Conservation (phyloP, 1,139 yeast genomes). For the Arxiozyma slooffiae region DNA sequence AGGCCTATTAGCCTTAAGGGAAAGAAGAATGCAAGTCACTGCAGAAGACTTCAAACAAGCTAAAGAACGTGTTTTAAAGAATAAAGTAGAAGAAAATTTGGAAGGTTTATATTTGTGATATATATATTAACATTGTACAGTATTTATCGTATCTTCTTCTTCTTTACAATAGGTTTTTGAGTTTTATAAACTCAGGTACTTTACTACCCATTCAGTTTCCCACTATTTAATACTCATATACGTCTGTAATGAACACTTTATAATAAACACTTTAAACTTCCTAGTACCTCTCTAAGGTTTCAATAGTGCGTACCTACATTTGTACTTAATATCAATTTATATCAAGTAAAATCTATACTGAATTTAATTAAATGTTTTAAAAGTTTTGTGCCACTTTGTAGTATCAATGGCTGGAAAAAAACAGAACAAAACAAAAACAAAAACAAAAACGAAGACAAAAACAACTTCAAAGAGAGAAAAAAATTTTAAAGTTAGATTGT, state of each 20-base stretch:
- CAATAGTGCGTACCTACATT: background rate
- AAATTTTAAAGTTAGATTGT: background rate
- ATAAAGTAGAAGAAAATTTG: constrained; percentile 91
- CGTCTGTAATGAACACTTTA: too few species aligned
- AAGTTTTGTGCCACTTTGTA: background rate
- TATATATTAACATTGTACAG: background rate
- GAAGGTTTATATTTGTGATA: constrained; percentile 84
- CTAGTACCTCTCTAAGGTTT: too few species aligned
- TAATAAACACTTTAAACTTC: too few species aligned
- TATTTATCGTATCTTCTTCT: too few species aligned
- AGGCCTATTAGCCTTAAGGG: constrained; percentile 89
- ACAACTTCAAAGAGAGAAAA: background rate
- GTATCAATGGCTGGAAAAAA: background rate
- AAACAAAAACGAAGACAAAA: too few species aligned
- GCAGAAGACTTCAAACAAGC: constrained; percentile 93
- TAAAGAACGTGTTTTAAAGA: constrained; percentile 92
- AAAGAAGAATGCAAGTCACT: constrained; percentile 96
- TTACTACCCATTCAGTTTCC: too few species aligned
- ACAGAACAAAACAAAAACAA: too few species aligned
- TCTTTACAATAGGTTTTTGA: too few species aligned
- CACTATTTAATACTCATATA: background rate
- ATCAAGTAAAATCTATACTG: too few species aligned
- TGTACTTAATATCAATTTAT: too few species aligned
- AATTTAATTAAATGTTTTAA: background rate
- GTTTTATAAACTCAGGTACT: too few species aligned